Base-by-base conservation (phyloP, 352 stramenopile species). In the Peronospora destructor region DNA sequence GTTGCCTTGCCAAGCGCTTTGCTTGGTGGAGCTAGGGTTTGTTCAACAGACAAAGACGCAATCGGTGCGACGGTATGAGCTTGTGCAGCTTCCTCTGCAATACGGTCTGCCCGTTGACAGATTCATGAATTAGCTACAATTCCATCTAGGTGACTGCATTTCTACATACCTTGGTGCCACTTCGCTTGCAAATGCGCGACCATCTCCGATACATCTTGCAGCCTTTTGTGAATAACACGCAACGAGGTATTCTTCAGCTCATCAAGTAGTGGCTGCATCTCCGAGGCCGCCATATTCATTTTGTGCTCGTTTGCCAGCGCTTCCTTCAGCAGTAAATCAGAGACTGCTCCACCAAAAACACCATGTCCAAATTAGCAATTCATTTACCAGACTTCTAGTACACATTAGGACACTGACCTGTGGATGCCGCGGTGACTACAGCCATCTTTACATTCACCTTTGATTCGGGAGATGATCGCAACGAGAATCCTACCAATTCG, bases 161-260 rank as follows among this genome's bases (percentile, higher is more conserved):
- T 17, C 23, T 35, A 36, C 42, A 35, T 47, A 86, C 76, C 78
- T 61, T 76, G 70, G 19, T 87, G 59, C 76, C 78, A 90, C 55
- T 90, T 90, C 5, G 51, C 56, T 14, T 84, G 59, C 19, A 90
- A 45, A 36, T 84, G 71, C n/a, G 69, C 55, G 12, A 90, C 79
- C 56, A 87, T 72, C 35, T 87, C 76, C 0, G 79, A 85, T 2
- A 90, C 74, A 61, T 90, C 79, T 28, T 87, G 72, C 19, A 90
- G 49, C 3, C 79, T 73, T 45, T 87, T 87, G 53, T 85, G 68
- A 50, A 87, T 84, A 11, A 90, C 68, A 12, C 65, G 61, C 6
- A 73, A 81, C 16, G 75, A 63, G 8, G 79, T 85, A 11, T 62
- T 68, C 16, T 66, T 68, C 9, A 90, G 61, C 23, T 85, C 76